Evolutionary conservation across 78 protist species (phyloP).

Genomic region (Cyanophora paradoxa): DNA sequence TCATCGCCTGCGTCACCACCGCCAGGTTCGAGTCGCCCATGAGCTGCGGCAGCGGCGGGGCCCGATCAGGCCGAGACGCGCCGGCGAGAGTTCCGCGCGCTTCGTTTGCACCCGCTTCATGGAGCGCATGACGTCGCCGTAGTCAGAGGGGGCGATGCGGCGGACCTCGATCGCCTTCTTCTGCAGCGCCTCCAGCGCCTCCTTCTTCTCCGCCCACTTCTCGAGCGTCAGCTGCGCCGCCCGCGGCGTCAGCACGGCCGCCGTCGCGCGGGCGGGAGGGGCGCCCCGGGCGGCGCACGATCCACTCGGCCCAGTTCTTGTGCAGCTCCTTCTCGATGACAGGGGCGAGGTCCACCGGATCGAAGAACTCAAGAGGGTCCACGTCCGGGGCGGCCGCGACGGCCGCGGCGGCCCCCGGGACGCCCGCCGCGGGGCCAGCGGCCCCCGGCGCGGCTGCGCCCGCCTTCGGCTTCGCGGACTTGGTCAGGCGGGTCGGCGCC

Average conservation of each 20-base stretch:
- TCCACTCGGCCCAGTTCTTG: too few relatives aligned
- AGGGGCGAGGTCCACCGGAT: too few relatives aligned
- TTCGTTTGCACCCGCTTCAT: too few relatives aligned
- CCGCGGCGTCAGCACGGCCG: neutral
- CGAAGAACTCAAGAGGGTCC: too few relatives aligned
- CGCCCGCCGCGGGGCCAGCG: too few relatives aligned
- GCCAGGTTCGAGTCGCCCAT: neutral
- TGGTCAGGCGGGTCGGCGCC: neutral
- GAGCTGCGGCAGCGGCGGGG: too few relatives aligned
- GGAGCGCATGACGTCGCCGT: neutral
- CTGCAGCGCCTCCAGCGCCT: conserved; percentile 3
- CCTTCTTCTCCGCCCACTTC: neutral
- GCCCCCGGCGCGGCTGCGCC: neutral
- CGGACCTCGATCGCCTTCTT: neutral
- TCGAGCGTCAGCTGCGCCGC: neutral
- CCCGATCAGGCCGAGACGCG: too few relatives aligned
- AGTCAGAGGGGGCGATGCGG: neutral
- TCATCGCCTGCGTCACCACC: neutral
- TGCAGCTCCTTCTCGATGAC: neutral
- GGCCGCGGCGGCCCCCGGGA: too few relatives aligned
- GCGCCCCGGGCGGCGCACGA: neutral
- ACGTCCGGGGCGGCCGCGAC: too few relatives aligned
- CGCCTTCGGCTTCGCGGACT: neutral
- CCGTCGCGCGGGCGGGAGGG: neutral
- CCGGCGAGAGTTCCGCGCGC: too few relatives aligned